Evolutionary conservation across 148 eudicot species (phyloP).

Genomic region (Salicornia ramosissima): DNA sequence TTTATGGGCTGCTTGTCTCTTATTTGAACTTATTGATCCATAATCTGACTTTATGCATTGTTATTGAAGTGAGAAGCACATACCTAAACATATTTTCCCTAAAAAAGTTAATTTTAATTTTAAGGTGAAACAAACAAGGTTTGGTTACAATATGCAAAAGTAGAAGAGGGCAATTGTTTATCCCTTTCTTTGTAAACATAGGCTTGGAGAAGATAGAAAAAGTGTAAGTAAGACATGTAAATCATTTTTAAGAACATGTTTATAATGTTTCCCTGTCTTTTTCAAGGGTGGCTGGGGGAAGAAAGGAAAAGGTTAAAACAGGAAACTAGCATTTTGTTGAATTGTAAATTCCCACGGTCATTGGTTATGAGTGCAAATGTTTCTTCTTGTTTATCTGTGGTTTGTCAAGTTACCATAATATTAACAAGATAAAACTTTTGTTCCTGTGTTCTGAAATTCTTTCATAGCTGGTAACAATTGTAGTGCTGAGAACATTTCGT

Average conservation of each 20-base stretch:
- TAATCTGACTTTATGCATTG: not conserved
- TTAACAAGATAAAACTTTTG: not conserved
- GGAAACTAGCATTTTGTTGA: not conserved
- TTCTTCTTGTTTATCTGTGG: not conserved
- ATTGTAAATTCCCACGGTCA: not conserved
- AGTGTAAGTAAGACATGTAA: no score
- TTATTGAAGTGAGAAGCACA: not conserved
- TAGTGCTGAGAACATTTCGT: not conserved
- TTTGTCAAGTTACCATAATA: not conserved
- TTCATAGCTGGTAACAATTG: not conserved
- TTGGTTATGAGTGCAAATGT: not conserved
- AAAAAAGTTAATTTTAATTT: not conserved
- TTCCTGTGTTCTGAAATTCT: not conserved
- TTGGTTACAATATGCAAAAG: not conserved
- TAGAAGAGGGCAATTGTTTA: no score
- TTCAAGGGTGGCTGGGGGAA: not conserved
- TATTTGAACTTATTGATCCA: not conserved
- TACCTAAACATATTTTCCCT: not conserved
- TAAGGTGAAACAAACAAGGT: not conserved
- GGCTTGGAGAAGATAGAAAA: no score
- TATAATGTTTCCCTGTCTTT: not conserved
- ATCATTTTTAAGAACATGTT: no score
- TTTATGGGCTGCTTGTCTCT: not conserved
- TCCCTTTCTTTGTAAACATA: no score
- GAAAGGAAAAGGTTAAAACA: not conserved